Evolutionary conservation across 2,329 filamentous ascomycete species (phyloP).

Genomic region (Chaetomiaceae sp.): DNA sequence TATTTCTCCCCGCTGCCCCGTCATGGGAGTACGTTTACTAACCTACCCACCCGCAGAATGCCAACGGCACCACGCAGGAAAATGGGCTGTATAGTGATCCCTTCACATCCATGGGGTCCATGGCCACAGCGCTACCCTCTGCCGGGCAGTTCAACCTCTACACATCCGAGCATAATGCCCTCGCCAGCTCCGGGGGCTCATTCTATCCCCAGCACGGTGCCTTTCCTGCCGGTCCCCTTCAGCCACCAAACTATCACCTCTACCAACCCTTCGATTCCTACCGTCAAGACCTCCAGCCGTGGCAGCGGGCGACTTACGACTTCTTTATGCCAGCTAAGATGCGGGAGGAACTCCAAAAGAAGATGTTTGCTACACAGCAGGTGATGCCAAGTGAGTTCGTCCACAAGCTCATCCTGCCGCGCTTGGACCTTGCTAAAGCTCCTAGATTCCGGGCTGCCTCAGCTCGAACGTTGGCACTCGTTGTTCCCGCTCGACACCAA

Average conservation of each 20-base stretch:
- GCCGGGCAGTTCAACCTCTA: conserved; percentile 67
- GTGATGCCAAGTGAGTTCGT: conserved; percentile 65
- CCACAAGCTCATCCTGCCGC: not conserved
- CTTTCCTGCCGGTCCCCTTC: conserved; percentile 46
- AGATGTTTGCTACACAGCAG: conserved; percentile 78
- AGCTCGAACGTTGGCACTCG: conserved; percentile 85
- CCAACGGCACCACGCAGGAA: conserved; percentile 47
- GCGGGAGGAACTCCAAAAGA: conserved; percentile 84
- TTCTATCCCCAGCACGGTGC: conserved; percentile 61
- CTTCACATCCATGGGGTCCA: conserved; percentile 52
- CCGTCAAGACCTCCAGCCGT: conserved; percentile 72
- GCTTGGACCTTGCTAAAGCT: not conserved
- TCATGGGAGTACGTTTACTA: not conserved
- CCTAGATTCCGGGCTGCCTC: conserved; percentile 52
- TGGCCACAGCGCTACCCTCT: conserved; percentile 46
- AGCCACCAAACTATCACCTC: conserved; percentile 82
- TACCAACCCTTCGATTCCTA: conserved; percentile 86
- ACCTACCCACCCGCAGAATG: conserved; percentile 6
- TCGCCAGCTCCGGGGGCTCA: conserved; percentile 52
- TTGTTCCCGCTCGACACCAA: conserved; percentile 82
- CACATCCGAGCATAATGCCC: conserved; percentile 60
- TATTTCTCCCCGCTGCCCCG: conserved; percentile 30
- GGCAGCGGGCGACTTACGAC: conserved; percentile 82
- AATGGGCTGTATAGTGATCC: conserved; percentile 50
- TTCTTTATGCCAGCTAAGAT: conserved; percentile 87